Base-by-base conservation (phyloP, 2,329 filamentous ascomycete species). In the Colletotrichum horii region DNA sequence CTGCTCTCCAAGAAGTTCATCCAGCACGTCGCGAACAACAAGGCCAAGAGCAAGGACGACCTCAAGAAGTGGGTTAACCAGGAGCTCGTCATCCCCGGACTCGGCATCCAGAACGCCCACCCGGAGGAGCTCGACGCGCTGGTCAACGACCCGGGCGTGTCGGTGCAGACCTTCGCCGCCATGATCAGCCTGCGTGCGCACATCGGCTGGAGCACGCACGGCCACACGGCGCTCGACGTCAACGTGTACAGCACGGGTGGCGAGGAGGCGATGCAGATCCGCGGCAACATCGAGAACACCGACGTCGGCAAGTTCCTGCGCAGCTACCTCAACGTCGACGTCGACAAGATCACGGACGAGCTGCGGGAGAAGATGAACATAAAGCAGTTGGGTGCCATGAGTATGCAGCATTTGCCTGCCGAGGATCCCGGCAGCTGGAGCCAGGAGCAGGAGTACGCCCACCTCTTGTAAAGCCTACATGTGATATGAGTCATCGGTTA, bases 201-300 rank as follows among this genome's bases (percentile, higher is more conserved):
- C 81, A 91, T 98, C 58, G 97, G 97, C 16, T 99, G 97, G 97
- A 93, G 91, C 78, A 98, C 96, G 0, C 96, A 98, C 83, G 97
- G 97, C 32, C 97, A 99, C 86, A 94, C 93, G 24, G 97, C 94
- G 67, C 96, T 97, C 9, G 97, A 99, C 82, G 97, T 99, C 65
- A 99, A 99, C 84, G 95, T 99, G 79, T 99, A 98, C 86, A 94
- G 94, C 68, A 96, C 94, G 0, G 89, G 89, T 61, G 93, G 94
- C 5, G 89, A 91, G 0, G 89, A 91, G 48, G 91, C 93, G 1
- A 89, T 91, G 58, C 88, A 89, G 16, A 88, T 98, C 8, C 87
- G 91, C 4, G 96, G 96, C 9, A 98, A 98, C 83, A 93, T 97
- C 70, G 97, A 99, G 87, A 99, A 99, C 83, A 98, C 93, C 1